Conservation (phyloP, 2,329 filamentous ascomycete genomes). For the Coniochaeta ligniaria region DNA sequence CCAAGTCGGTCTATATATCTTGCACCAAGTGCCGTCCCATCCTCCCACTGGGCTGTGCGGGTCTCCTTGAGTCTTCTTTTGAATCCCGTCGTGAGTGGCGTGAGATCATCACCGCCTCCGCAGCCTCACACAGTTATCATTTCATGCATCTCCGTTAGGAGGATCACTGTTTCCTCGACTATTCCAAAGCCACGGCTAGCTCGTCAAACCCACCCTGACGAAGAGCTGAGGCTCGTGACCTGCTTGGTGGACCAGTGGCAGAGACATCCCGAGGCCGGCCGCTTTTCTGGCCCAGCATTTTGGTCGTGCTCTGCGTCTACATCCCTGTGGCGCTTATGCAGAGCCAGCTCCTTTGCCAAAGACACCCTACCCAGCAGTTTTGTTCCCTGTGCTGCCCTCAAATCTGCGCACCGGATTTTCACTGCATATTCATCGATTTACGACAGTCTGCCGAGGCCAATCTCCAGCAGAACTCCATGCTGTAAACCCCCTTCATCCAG, state of each 20-base stretch:
- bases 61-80: neutral
- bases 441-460: neutral
- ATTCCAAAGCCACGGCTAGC: neutral
- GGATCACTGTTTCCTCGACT: neutral
- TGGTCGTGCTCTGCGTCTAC: neutral
- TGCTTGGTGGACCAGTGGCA: neutral
- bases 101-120: neutral
- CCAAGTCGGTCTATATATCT: neutral
- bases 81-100: neutral
- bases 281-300: neutral
- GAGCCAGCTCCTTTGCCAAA: neutral
- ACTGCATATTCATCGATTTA: neutral
- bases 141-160: neutral
- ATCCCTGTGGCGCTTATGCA: conserved; percentile 1
- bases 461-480: neutral
- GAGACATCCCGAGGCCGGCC: neutral
- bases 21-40: neutral
- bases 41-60: neutral
- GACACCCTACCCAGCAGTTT: neutral
- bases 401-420: no score
- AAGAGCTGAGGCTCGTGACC: neutral
- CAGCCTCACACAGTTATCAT: neutral
- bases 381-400: neutral
- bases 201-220: neutral
- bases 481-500: neutral